These are phyloP conservation scores for Chaetomiaceae sp. DNA, from an alignment of 2,329 filamentous ascomycete genomes.

Conservation along the genomic window DNA sequence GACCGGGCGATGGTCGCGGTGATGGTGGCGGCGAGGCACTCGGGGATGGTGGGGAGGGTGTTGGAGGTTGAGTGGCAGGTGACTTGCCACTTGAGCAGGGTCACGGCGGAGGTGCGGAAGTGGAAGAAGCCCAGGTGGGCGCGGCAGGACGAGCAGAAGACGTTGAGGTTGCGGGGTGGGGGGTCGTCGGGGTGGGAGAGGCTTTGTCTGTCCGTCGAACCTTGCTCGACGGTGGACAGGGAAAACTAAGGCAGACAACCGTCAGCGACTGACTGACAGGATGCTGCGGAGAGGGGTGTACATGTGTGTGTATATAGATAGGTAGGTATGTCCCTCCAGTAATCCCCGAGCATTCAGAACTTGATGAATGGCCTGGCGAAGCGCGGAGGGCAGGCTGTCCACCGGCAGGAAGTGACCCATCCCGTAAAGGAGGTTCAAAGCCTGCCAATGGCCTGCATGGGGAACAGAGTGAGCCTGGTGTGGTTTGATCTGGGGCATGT, in stretches of 20 bases:
- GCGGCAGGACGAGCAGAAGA: conserved; percentile 42
- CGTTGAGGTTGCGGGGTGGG: conserved; percentile 28
- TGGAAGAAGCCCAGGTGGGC: conserved; percentile 44
- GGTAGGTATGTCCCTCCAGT: conserved; percentile 36
- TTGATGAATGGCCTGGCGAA: conserved; percentile 45
- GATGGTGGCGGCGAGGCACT: conserved; percentile 49
- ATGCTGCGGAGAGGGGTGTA: too few species aligned
- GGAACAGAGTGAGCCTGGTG: conserved; percentile 26
- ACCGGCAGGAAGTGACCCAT: conserved; percentile 15
- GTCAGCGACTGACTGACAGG: conserved; percentile 22
- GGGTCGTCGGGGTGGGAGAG: conserved; percentile 13
- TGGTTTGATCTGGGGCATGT: conserved; percentile 55
- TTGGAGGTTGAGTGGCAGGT: conserved; percentile 31
- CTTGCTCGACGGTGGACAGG: conserved; percentile 27
- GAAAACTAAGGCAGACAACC: conserved; percentile 32
- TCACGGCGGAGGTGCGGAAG: conserved; percentile 39
- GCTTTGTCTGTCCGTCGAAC: conserved; percentile 24
- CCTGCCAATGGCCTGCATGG: conserved; percentile 20
- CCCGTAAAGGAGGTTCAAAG: conserved; percentile 30
- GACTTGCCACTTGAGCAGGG: conserved; percentile 54
- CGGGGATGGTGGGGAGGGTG: conserved; percentile 35
- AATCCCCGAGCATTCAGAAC: conserved; percentile 45
- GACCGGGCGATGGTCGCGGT: conserved; percentile 49
- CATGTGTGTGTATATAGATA: neutral
- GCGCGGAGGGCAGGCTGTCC: conserved; percentile 31